phyloP scores from a whole-genome alignment of 2,329 filamentous ascomycete genomes.

The Colletotrichum coccodes region DNA sequence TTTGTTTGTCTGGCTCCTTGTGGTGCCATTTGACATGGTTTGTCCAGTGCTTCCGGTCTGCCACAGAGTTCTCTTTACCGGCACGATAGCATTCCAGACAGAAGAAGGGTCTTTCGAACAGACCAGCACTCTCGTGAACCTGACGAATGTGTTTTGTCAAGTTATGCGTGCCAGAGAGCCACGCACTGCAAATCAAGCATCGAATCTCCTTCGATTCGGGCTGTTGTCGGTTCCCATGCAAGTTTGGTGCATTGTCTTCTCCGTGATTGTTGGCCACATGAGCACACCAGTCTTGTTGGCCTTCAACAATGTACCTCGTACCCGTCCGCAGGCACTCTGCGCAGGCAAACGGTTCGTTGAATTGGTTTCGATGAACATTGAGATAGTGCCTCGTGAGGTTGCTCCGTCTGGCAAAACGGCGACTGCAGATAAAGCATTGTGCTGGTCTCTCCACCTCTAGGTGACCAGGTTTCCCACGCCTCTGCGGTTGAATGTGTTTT shows the following conservation, averaged over 20 bases:
- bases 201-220: not conserved
- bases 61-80: not conserved
- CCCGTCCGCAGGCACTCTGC: not conserved
- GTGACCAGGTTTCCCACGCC: not conserved
- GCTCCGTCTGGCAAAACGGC: not conserved
- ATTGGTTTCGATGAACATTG: not conserved
- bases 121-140: not conserved
- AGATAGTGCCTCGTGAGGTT: not conserved
- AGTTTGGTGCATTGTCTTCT: not conserved
- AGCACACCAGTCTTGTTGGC: not conserved
- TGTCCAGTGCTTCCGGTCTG: not conserved
- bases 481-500: not conserved
- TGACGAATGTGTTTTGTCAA: not conserved
- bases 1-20: not conserved
- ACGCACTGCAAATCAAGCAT: not conserved
- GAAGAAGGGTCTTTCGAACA: not conserved
- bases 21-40: not conserved
- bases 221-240: not conserved
- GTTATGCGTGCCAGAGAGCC: not conserved
- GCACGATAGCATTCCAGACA: not conserved
- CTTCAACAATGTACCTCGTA: not conserved
- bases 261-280: not conserved
- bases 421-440: not conserved
- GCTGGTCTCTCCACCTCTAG: not conserved
- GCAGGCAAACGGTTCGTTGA: not conserved